A percentile compares a stretch with the other conserved stretches of the same genome.
Conservation (phyloP, 805 yeast species). For the Teunomyces kruisii region DNA sequence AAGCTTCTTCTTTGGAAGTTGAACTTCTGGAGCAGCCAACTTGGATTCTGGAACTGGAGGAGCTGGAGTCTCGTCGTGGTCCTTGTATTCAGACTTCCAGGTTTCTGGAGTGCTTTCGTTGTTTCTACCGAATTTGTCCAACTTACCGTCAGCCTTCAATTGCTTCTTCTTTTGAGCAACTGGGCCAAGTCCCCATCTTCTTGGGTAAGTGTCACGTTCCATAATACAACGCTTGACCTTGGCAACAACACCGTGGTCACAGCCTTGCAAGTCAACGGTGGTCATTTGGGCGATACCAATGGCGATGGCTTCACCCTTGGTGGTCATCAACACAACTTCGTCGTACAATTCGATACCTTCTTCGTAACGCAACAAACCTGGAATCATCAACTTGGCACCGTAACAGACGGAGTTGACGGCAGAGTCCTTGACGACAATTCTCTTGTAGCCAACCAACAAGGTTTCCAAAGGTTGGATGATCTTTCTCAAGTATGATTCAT, state of each 20-base stretch:
- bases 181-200: conserved; percentile 99
- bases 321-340: conserved; percentile 96
- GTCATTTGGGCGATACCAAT: conserved; percentile 99
- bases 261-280: conserved; percentile 90
- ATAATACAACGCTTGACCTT: conserved; percentile 98
- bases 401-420: conserved; percentile 98
- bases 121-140: conserved; percentile 91
- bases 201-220: conserved; percentile 99
- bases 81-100: conserved; percentile 86
- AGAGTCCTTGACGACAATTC: conserved; percentile 89
- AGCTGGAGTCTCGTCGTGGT: conserved; percentile 59
- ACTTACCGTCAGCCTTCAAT: conserved; percentile 93
- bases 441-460: conserved; percentile 89
- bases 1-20: conserved; percentile 51
- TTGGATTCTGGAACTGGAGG: conserved; percentile 59
- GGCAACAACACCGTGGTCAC: conserved; percentile 99
- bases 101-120: conserved; percentile 92
- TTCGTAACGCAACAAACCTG: conserved; percentile 96
- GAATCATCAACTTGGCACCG: conserved; percentile 99
- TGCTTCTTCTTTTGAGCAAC: conserved; percentile 98
- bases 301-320: conserved; percentile 99
- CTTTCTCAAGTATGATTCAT: conserved; percentile 91
- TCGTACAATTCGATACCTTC: conserved; percentile 96
- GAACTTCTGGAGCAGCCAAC: conserved; percentile 45
- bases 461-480: conserved; percentile 95